Evolutionary conservation across 495 filamentous ascomycete genomes (phyloP), one percentile per base, ranked within the genome.

Genomic region (Penicillium cosmopolitanum): DNA sequence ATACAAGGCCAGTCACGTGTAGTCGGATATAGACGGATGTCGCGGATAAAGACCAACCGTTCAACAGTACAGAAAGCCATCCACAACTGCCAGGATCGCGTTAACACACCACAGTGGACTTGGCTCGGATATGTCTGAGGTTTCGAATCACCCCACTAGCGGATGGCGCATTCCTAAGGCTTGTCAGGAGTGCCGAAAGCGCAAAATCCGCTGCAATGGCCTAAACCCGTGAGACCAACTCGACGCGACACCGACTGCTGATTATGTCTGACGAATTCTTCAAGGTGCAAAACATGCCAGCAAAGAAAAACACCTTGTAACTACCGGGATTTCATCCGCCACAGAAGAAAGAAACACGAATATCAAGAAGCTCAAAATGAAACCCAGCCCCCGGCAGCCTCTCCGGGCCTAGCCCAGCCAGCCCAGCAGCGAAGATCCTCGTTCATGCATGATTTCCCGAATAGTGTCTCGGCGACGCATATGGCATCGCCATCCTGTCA

Each of bases 201-300:
- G 75, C 56, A 80, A 80, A 62, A 78, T 80, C 65, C 71, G 73
- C 19, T 80, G 77, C 64, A 76, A 75, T 51, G 77, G 77, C 31
- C 50, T 61, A 40, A 67, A 66, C 15, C 77, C 77, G 57, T 79
- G 55, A 68, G 67, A 56, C 35, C 12, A 12, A 43, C 51, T 2
- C 42, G 2, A 21, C 9, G 11, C 21, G 10, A 5, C 6, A n/a
- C 25, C n/a, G 34, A 5, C 40, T 34, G 31, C 11, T 28, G 46
- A 31, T 25, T 28, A 19, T 16, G 11, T 50, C 44, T 59, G 38
- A 63, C 5, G 19, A 42, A 15, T 2, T 36, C 10, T 43, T 25
- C 38, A 58, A 68, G 67, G 5, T 71, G 77, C 70, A 75, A 77
- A 64, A 77, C 72, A 51, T 80, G 77, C 48, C 64, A 76, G 15